Evolutionary conservation across 2,329 filamentous ascomycete species (phyloP).

Genomic region (Scytalidium sp.): DNA sequence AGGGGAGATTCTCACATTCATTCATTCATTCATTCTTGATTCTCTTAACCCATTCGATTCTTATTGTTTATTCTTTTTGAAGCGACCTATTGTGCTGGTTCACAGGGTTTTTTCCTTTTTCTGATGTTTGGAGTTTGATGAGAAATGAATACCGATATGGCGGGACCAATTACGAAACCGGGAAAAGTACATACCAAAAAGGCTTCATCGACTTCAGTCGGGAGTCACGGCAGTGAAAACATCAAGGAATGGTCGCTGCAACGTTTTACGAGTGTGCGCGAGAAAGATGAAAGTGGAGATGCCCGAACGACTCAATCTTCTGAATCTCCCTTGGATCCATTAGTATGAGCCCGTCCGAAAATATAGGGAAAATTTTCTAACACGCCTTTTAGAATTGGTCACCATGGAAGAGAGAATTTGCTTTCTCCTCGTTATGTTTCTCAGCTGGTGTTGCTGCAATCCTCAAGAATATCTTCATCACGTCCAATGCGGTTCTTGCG

Average conservation of each 20-base stretch:
- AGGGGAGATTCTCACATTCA: no score
- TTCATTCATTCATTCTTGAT: no score
- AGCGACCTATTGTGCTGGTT: no score
- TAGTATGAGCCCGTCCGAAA: constrained; percentile 35
- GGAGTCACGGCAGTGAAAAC: neutral
- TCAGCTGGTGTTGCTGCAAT: constrained; percentile 44
- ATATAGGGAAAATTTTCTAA: neutral
- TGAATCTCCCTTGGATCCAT: constrained; percentile 49
- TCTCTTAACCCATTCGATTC: no score
- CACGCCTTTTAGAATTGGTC: constrained; percentile 52
- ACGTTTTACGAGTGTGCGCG: neutral
- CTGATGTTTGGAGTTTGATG: no score
- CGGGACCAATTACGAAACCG: neutral
- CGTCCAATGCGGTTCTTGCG: constrained; percentile 43
- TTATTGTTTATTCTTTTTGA: no score
- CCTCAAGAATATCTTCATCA: constrained; percentile 53
- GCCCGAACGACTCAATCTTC: constrained; percentile 56
- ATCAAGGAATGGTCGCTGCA: neutral
- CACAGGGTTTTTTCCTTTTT: no score
- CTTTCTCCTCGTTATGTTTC: constrained; percentile 44
- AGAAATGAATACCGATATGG: neutral
- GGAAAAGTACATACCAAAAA: neutral
- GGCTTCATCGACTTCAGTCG: neutral
- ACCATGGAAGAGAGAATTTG: constrained; percentile 49
- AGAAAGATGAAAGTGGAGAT: constrained; percentile 19